Base-by-base conservation (phyloP, 495 filamentous ascomycete genomes). In the Hypomontagnella monticulosa region DNA sequence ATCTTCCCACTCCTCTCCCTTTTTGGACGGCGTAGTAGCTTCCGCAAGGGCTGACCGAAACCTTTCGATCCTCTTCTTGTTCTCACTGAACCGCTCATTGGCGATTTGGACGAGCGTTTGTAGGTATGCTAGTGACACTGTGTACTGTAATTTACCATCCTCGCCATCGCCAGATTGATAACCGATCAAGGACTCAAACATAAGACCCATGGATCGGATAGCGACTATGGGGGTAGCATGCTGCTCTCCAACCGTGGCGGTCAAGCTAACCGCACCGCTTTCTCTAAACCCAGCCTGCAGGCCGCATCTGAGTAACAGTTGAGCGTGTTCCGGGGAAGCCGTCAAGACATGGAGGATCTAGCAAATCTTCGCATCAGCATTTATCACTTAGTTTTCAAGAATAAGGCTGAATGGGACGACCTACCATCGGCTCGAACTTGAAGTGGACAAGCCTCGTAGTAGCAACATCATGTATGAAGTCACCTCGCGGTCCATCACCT, bases 351-450 rank as follows among this genome's bases (percentile, higher is more conserved):
- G 93, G 3, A 98, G 84, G 66, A 97, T 97, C 93, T 96, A 63
- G 18, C 16, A 16, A 43, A 9, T 3, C 15, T 18, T 33, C 16
- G 9, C 20, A 58, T 73, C 55, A 72, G 56, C 19, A 34, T 38
- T 14, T 38, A 3, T 38, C n/a, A 38, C n/a, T 12, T 10, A 38
- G 11, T 10, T 2, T 38, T 12, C 10, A 38, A 27, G 23, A 27
- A 2, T 59, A 34, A 19, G 14, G 4, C 40, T 11, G 14, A 30
- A 33, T 14, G 27, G 23, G 30, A 48, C 6, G 32, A 43, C 86
- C 62, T 83, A 95, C 93, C 92, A 98, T 91, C 32, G 94, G 91
- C 73, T 97, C 93, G 71, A 94, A 97, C 74, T 95, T 93, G 80
- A 97, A 91, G 72, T 92, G 92, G 38, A 96, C 85, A 68, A 92